These are phyloP conservation scores for Crithidia sp. DNA, from an alignment of 208 protist species.

Conservation along the genomic window DNA sequence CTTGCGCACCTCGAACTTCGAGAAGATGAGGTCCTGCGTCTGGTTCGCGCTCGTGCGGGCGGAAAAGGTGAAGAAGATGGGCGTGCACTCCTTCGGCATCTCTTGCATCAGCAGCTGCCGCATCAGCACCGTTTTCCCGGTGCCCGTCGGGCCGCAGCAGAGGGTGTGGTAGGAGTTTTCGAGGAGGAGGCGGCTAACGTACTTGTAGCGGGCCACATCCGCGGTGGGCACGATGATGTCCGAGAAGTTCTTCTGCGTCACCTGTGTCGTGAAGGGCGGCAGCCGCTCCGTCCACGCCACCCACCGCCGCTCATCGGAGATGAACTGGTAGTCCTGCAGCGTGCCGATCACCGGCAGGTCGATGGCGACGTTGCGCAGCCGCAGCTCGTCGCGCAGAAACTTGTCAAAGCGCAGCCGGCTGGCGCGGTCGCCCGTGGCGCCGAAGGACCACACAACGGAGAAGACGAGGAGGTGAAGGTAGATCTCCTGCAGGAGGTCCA, in stretches of 20 bases:
- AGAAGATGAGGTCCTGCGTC: slow-evolving; percentile 98
- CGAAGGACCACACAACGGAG: slow-evolving; percentile 97
- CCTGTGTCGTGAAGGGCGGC: slow-evolving; percentile 76
- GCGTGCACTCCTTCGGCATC: slow-evolving; percentile 95
- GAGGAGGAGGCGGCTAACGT: slow-evolving; percentile 93
- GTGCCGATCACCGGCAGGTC: slow-evolving; percentile 91
- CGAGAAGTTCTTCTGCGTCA: slow-evolving; percentile 90
- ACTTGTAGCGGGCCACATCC: slow-evolving; percentile 97
- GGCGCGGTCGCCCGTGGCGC: slow-evolving; percentile 92
- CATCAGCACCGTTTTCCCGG: slow-evolving; percentile 97
- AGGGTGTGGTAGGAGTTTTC: slow-evolving; percentile 93
- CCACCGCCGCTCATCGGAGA: slow-evolving; percentile 91
- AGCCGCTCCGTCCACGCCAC: slow-evolving; percentile 94
- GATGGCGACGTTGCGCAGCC: slow-evolving; percentile 62
- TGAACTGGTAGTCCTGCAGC: slow-evolving; percentile 96
- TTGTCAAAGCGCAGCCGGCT: slow-evolving; percentile 94
- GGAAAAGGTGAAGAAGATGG: slow-evolving; percentile 97
- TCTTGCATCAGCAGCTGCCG: slow-evolving; percentile 94
- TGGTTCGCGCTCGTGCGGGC: slow-evolving; percentile 97
- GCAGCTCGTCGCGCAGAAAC: slow-evolving; percentile 90
- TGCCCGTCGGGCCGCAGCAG: slow-evolving; percentile 97
- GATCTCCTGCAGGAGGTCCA: slow-evolving; percentile 79
- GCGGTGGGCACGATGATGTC: slow-evolving; percentile 98
- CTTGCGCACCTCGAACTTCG: slow-evolving; percentile 96
- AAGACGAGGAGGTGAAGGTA: slow-evolving; percentile 96